Evolutionary conservation across 1,284 basidiomycete species (phyloP).

Genomic region (Amylostereum areolatum): DNA sequence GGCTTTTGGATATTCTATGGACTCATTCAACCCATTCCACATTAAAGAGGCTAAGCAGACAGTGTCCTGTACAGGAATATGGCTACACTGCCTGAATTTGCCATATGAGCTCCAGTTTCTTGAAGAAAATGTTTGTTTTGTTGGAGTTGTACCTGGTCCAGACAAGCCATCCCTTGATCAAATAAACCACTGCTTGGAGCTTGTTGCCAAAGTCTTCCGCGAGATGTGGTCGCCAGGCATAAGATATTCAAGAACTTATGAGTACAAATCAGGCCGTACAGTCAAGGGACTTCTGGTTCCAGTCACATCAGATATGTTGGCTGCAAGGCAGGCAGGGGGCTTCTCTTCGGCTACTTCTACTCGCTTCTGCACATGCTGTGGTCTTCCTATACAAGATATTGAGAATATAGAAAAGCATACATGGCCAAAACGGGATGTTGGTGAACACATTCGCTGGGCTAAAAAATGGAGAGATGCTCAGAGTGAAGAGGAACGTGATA

Average conservation of each 20-base stretch:
- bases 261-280: slow-evolving; percentile 18
- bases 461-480: too few species aligned
- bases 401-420: too few species aligned
- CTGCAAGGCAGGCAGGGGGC: slow-evolving; percentile 20
- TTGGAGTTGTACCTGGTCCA: slow-evolving; percentile 32
- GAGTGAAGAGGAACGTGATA: too few species aligned
- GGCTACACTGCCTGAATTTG: not conserved
- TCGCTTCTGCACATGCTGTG: too few species aligned
- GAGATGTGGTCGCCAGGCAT: slow-evolving; percentile 24
- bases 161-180: slow-evolving; percentile 24
- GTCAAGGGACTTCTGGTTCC: slow-evolving; percentile 19
- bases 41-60: too few species aligned
- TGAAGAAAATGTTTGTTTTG: slow-evolving; percentile 21
- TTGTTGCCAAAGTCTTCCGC: slow-evolving; percentile 27
- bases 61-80: not conserved
- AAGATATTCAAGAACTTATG: slow-evolving; percentile 18
- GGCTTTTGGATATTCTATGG: too few species aligned
- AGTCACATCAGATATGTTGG: slow-evolving; percentile 26
- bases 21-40: too few species aligned
- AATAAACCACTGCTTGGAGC: slow-evolving; percentile 28
- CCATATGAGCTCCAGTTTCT: not conserved
- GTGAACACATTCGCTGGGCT: too few species aligned
- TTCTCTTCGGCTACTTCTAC: too few species aligned
- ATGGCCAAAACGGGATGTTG: too few species aligned
- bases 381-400: too few species aligned